Conservation (phyloP, 768 basidiomycete species). For the Russula griseocarnosa region DNA sequence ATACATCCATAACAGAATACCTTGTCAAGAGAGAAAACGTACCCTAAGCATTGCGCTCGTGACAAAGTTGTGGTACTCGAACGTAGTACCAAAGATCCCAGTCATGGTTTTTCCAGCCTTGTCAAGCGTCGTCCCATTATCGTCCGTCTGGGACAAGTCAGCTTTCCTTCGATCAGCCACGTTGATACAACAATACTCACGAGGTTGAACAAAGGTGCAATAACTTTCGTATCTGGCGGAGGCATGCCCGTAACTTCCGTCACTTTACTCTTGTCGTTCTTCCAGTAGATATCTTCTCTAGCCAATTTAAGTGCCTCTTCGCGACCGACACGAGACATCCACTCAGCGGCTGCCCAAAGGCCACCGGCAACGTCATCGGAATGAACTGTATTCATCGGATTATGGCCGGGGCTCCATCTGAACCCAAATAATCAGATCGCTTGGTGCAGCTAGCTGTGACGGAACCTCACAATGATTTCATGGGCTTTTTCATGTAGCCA, state of each 20-base stretch:
- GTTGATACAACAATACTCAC: constrained; percentile 38
- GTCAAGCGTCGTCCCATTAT: constrained; percentile 64
- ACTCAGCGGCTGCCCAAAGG: constrained; percentile 69
- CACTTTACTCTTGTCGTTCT: constrained; percentile 67
- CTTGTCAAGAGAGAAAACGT: constrained; percentile 13
- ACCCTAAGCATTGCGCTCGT: constrained; percentile 68
- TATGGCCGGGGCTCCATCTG: constrained; percentile 79
- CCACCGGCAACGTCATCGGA: constrained; percentile 75
- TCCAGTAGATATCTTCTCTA: constrained; percentile 62
- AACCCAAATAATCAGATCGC: background rate
- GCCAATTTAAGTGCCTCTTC: constrained; percentile 59
- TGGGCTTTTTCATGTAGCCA: constrained; percentile 75
- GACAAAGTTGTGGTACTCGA: constrained; percentile 74
- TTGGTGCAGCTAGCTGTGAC: constrained; percentile 3
- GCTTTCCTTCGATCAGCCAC: constrained; percentile 11
- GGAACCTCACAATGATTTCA: constrained; percentile 70
- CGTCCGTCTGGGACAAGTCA: constrained; percentile 53
- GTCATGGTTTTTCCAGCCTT: constrained; percentile 64
- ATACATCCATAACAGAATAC: constrained; percentile 14
- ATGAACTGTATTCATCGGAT: constrained; percentile 72
- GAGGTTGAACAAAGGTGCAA: constrained; percentile 80
- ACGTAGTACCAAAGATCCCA: constrained; percentile 70
- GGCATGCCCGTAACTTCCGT: constrained; percentile 60
- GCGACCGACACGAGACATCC: constrained; percentile 66
- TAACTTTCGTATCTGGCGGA: constrained; percentile 50